Evolutionary conservation across 768 basidiomycete genomes (phyloP).

Genomic region (Chalciporus pseudorubinellus): DNA sequence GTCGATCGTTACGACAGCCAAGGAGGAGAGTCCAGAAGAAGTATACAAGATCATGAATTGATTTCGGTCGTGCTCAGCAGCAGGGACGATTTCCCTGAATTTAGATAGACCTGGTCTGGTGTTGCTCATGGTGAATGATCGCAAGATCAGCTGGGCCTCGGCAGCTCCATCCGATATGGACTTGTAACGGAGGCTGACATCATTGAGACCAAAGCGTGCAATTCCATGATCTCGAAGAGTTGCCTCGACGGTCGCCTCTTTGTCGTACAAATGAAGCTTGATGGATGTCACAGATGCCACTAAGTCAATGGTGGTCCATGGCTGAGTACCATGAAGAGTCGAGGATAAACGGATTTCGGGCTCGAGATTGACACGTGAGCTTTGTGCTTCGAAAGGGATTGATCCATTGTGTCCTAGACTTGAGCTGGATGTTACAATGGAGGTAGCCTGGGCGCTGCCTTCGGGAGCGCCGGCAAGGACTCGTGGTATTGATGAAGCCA

Average conservation of each 20-base stretch:
- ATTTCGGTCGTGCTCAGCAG: conserved; percentile 81
- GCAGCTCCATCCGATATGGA: conserved; percentile 77
- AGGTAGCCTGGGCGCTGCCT: conserved; percentile 32
- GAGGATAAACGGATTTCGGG: conserved; percentile 53
- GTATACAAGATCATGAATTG: conserved; percentile 95
- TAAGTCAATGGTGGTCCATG: conserved; percentile 71
- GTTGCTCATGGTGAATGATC: conserved; percentile 89
- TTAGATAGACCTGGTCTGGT: conserved; percentile 77
- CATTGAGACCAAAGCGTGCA: conserved; percentile 77
- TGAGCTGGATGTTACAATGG: conserved; percentile 18
- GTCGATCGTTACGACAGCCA: conserved; percentile 87
- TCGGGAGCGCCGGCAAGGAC: conserved; percentile 54
- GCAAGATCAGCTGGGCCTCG: conserved; percentile 85
- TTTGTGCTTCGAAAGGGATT: conserved; percentile 3
- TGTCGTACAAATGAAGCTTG: conserved; percentile 85
- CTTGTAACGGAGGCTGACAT: conserved; percentile 77
- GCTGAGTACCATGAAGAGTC: conserved; percentile 23
- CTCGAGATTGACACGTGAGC: conserved; percentile 30
- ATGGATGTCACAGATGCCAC: conserved; percentile 67
- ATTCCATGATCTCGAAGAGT: conserved; percentile 78
- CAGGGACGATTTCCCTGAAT: conserved; percentile 94
- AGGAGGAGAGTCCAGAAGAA: conserved; percentile 59
- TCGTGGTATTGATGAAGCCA: conserved; percentile 67
- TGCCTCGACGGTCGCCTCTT: conserved; percentile 49
- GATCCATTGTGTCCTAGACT: neutral